A percentile compares a stretch with the other conserved stretches of the same genome.
Evolutionary conservation across 1,139 yeast genomes (phyloP).

Genomic region (Protomyces inundatus): DNA sequence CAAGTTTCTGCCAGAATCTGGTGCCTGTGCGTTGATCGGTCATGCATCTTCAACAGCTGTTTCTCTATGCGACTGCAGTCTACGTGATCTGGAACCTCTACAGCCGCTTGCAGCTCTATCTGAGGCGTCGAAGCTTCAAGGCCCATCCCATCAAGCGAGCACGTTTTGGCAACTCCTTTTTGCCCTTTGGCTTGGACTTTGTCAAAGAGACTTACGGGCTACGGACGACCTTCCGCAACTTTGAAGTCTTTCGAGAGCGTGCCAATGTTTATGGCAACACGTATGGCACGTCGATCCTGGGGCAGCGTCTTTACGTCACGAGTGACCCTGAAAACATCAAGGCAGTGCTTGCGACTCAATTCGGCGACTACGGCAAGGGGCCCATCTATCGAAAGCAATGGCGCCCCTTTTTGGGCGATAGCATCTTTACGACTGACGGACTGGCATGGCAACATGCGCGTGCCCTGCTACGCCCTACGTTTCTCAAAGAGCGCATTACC

Average conservation of each 20-base stretch:
- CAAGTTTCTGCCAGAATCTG: too few species aligned
- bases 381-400: constrained; percentile 37
- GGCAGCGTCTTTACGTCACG: constrained; percentile 1
- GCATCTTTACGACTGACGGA: constrained; percentile 55
- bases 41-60: too few species aligned
- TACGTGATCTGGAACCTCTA: not conserved
- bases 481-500: constrained; percentile 52
- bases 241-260: constrained; percentile 1
- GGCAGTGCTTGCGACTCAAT: constrained; percentile 41
- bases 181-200: constrained; percentile 8
- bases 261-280: not conserved
- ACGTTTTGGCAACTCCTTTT: not conserved
- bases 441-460: constrained; percentile 57
- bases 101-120: not conserved
- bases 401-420: constrained; percentile 50
- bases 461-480: constrained; percentile 56
- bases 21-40: too few species aligned
- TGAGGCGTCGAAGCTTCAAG: not conserved
- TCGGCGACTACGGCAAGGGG: constrained; percentile 48
- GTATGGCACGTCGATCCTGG: constrained; percentile 5
- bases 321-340: constrained; percentile 28
- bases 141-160: not conserved
- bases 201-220: not conserved
- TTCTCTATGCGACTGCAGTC: too few species aligned
- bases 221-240: constrained; percentile 2